Base-by-base conservation (phyloP, 371 early-diverging fungal genomes). In the Mucor indicus region DNA sequence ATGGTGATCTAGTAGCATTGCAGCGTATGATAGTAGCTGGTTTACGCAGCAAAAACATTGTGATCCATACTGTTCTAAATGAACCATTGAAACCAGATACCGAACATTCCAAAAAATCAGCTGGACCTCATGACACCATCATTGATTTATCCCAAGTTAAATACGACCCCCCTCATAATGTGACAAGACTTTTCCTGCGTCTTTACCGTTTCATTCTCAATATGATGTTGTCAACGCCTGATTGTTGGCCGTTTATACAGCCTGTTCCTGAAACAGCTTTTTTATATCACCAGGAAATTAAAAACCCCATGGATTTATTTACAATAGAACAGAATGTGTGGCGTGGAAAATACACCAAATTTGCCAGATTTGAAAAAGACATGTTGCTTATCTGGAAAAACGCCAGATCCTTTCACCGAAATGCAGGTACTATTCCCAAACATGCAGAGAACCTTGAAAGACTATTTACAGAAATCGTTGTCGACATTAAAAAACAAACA, bases 211-310 rank as follows among this genome's bases (percentile, higher is more conserved):
- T 64, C 23, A 67, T 73, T 30, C 57, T 73, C 53, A 69, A 69
- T 43, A 69, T 66, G 60, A 35, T 73, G 6, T 45, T 73, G 10
- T 62, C 69, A 2, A 69, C 73, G n/a, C 73, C 73, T 0, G 67
- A 73, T 27, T 69, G 73, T 35, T 69, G 69, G 67, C 73, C 69
- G 0, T 75, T 75, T 45, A 62, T 71, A 11, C 64, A 62, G 31
- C 72, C 75, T 23, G 67, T 69, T 8, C 75, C 71, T 8, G 55
- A 42, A 8, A 51, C 67, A 0, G 64, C 69, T 1, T 49, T 64
- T 38, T 31, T 65, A 3, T 71, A 75, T 41, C 71, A 71, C 24
- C 67, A 69, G 23, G 67, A 70, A 29, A 55, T 64, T n/a, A 57
- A 50, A 9, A 49, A 63, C 3, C 69, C 69, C 8, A 69, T 75